Conservation (phyloP, 2,329 filamentous ascomycete genomes). For the Cladophialophora exuberans region DNA sequence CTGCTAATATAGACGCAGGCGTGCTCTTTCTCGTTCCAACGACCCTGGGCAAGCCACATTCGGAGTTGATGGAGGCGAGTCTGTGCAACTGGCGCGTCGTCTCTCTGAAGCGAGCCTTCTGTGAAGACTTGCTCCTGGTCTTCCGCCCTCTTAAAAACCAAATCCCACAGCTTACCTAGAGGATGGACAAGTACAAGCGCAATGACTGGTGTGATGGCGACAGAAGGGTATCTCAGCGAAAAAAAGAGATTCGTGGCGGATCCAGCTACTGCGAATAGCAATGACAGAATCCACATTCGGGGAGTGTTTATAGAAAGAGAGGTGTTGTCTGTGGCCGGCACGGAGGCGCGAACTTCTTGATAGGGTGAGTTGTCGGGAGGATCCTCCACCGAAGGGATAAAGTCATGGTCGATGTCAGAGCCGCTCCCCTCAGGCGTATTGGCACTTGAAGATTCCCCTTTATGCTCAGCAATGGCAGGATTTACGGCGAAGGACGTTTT, state of each 20-base stretch:
- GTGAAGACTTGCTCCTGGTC: conserved; percentile 61
- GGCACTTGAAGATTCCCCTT: conserved; percentile 34
- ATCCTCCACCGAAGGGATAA: conserved; percentile 38
- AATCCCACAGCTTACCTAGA: conserved; percentile 79
- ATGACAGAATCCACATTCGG: conserved; percentile 83
- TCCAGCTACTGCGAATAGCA: conserved; percentile 77
- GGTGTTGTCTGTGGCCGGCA: conserved; percentile 74
- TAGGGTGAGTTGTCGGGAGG: conserved; percentile 53
- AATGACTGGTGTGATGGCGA: conserved; percentile 87
- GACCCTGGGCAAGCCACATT: conserved; percentile 76
- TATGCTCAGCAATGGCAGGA: conserved; percentile 20
- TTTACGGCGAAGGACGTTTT: conserved; percentile 39
- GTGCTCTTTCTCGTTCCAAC: conserved; percentile 88
- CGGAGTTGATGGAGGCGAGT: conserved; percentile 52
- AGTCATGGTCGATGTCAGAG: conserved; percentile 40
- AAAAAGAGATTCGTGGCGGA: conserved; percentile 88
- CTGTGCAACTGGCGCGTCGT: conserved; percentile 19
- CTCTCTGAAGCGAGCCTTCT: conserved; percentile 59
- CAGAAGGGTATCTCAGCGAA: conserved; percentile 85
- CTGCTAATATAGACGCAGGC: conserved; percentile 87
- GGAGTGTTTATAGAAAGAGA: conserved; percentile 80
- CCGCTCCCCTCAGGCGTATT: conserved; percentile 35
- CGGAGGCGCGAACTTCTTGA: conserved; percentile 77
- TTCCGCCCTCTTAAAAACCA: conserved; percentile 63
- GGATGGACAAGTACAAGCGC: conserved; percentile 83